These are phyloP conservation scores for Hebeloma cylindrosporum DNA, from an alignment of 768 basidiomycete genomes.

Conservation along the genomic window DNA sequence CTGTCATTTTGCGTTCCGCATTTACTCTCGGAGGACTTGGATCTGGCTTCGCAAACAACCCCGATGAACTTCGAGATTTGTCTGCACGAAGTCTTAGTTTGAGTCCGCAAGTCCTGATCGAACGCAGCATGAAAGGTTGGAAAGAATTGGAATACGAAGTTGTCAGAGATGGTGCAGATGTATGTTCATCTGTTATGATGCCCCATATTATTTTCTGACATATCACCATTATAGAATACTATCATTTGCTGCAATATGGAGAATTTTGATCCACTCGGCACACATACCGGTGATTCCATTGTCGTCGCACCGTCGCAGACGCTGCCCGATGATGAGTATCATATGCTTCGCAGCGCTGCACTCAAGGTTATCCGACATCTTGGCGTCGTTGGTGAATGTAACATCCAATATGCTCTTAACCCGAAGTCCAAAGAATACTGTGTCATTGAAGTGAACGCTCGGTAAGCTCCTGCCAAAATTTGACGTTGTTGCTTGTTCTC, in stretches of 20 bases:
- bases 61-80: conserved; percentile 92
- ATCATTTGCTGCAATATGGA: conserved; percentile 99
- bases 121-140: conserved; percentile 99
- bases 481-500: not conserved
- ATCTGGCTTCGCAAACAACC: conserved; percentile 94
- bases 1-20: conserved; percentile 94
- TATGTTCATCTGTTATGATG: conserved; percentile 39
- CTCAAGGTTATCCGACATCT: conserved; percentile 93
- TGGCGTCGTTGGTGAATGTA: conserved; percentile 92
- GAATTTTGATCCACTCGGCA: conserved; percentile 98
- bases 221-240: conserved; percentile 65
- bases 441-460: conserved; percentile 97
- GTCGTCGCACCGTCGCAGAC: conserved; percentile 99
- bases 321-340: conserved; percentile 95
- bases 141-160: conserved; percentile 99
- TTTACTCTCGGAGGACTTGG: conserved; percentile 98
- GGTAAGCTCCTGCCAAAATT: conserved; percentile 42
- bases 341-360: conserved; percentile 97
- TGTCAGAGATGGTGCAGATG: conserved; percentile 96
- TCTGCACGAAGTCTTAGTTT: conserved; percentile 89
- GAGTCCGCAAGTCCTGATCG: conserved; percentile 94
- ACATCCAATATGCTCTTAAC: conserved; percentile 98
- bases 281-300: conserved; percentile 98
- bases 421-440: conserved; percentile 92
- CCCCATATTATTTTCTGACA: conserved; percentile 13